Conservation (phyloP, 169 alveolate genomes). For the Cryptosporidium felis region DNA sequence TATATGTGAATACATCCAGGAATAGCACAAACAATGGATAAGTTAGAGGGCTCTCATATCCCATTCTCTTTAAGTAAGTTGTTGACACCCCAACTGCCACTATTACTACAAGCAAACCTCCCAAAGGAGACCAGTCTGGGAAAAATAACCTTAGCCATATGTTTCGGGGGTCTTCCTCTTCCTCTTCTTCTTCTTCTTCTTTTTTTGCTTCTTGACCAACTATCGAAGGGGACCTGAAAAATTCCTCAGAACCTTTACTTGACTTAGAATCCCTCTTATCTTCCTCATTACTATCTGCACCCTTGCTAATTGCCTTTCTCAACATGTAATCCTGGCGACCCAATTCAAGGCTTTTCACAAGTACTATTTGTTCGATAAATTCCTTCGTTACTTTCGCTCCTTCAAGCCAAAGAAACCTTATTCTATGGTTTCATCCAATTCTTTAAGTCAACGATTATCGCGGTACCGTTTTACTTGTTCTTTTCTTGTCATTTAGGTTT, state of each 20-base stretch:
- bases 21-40: constrained; percentile 23
- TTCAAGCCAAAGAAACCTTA: no score
- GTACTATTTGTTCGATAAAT: no score
- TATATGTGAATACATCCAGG: constrained; percentile 37
- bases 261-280: background rate
- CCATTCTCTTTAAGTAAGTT: constrained; percentile 45
- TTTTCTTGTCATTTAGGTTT: no score
- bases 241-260: constrained; percentile 60
- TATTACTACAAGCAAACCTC: constrained; percentile 10
- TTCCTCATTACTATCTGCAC: constrained; percentile 23
- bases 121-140: constrained; percentile 69
- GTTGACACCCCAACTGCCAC: constrained; percentile 11
- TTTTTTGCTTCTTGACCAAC: constrained; percentile 61
- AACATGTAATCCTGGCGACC: no score
- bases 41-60: constrained; percentile 31
- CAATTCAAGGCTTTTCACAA: no score
- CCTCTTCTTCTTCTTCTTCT: constrained; percentile 71
- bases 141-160: constrained; percentile 43
- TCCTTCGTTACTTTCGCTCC: no score
- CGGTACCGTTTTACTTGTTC: no score
- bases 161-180: constrained; percentile 61
- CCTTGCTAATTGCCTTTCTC: background rate
- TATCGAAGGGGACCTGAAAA: constrained; percentile 61
- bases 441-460: no score
- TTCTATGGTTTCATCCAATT: no score